Percentiles rank a stretch among this genome's conserved stretches.
These are phyloP conservation scores for Lasiodiplodia hormozganensis DNA, from an alignment of 2,329 filamentous ascomycete species.

Conservation along the genomic window DNA sequence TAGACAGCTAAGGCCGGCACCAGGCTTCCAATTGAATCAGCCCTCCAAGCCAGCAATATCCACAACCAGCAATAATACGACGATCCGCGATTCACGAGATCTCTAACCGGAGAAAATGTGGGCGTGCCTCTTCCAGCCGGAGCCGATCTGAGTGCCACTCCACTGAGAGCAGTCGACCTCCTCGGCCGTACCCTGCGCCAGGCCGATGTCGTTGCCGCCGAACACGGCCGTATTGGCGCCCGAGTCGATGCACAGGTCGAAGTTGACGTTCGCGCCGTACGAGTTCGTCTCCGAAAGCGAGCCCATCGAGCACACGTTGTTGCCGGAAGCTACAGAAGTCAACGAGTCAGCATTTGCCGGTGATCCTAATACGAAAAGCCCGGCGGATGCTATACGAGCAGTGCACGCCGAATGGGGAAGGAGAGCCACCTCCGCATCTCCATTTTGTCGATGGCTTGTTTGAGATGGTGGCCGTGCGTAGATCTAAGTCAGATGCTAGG, in stretches of 20 bases:
- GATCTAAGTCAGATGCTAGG: neutral
- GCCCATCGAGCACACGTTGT: conserved; percentile 47
- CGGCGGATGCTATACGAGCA: neutral
- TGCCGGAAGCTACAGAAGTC: conserved; percentile 37
- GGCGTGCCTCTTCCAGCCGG: conserved; percentile 11
- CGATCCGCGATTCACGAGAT: neutral
- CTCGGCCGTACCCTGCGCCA: conserved; percentile 43
- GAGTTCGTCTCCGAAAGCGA: conserved; percentile 43
- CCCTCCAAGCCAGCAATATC: neutral
- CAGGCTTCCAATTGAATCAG: neutral
- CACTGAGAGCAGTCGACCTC: conserved; percentile 39
- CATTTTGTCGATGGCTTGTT: neutral
- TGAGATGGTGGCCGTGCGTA: neutral
- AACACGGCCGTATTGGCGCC: conserved; percentile 48
- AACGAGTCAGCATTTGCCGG: neutral
- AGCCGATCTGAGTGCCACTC: conserved; percentile 25
- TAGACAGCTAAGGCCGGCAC: too few species aligned
- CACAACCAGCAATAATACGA: neutral
- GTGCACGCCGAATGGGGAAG: neutral
- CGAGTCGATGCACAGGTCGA: conserved; percentile 50
- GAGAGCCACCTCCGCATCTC: neutral
- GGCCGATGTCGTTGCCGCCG: conserved; percentile 38
- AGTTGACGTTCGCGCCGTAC: conserved; percentile 51
- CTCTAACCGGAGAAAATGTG: neutral
- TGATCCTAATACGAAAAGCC: neutral